Evolutionary conservation across 306 rosid species (phyloP).

Genomic region (Prosopis cineraria): DNA sequence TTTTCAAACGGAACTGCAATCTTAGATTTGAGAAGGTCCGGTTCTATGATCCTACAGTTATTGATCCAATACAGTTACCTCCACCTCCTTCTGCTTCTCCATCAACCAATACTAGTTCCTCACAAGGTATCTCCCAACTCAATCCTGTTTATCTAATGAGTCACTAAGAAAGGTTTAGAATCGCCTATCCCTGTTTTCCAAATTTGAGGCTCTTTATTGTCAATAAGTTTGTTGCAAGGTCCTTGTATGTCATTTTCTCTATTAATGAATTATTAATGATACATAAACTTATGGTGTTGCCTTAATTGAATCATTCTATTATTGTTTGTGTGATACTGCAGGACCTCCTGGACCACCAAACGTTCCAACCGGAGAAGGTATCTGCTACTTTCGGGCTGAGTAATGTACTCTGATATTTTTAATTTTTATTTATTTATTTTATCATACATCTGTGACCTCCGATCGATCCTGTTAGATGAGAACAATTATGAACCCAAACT

Average conservation of each 20-base stretch:
- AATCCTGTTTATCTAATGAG: neutral
- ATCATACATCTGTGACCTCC: too few species aligned
- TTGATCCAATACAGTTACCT: neutral
- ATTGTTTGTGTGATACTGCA: neutral
- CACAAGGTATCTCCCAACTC: neutral
- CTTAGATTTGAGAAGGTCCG: neutral
- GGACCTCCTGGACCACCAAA: neutral
- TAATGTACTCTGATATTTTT: neutral
- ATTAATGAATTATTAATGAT: neutral
- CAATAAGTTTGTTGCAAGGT: too few species aligned
- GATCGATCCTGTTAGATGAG: too few species aligned
- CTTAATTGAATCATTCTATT: neutral
- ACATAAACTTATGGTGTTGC: neutral
- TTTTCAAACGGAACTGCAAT: constrained; percentile 32
- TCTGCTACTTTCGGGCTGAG: neutral
- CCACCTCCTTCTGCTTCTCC: neutral
- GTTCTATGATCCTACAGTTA: neutral
- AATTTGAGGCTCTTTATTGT: too few species aligned
- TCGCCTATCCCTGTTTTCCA: too few species aligned
- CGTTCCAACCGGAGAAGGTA: neutral
- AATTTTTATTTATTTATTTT: too few species aligned
- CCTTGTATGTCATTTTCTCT: neutral
- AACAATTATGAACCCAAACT: neutral
- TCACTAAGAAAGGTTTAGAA: neutral
- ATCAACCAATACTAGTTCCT: neutral